Evolutionary conservation across 441 rosid genomes (phyloP).

Genomic region (Metrosideros polymorpha): DNA sequence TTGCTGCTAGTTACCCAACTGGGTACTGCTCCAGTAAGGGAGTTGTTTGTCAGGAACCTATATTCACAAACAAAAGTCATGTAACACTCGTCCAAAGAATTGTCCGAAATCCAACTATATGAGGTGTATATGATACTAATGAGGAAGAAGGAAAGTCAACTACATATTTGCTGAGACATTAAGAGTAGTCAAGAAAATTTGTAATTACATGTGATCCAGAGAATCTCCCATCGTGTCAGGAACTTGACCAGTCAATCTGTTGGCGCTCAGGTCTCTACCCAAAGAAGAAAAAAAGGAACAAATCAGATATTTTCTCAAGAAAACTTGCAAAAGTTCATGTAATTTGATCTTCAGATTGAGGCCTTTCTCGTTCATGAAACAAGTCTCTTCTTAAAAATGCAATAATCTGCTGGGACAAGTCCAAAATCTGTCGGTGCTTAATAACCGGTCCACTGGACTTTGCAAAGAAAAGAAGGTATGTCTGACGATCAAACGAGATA

Average conservation of each 20-base stretch:
- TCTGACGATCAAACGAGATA: background rate
- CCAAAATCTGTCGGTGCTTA: background rate
- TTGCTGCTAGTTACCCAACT: conserved; percentile 19
- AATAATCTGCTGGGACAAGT: background rate
- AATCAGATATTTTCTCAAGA: background rate
- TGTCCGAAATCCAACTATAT: background rate
- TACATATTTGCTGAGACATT: background rate
- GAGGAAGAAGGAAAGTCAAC: background rate
- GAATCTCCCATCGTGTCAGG: conserved; percentile 22
- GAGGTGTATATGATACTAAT: background rate
- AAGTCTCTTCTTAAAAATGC: background rate
- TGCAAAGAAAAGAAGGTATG: background rate
- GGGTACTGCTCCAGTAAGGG: conserved; percentile 50
- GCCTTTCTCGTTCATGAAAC: background rate
- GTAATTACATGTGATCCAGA: conserved; percentile 33
- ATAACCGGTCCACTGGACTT: background rate
- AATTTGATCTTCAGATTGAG: background rate
- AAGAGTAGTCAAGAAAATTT: background rate
- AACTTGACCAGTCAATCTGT: conserved; percentile 43
- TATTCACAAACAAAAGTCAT: background rate
- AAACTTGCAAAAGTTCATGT: background rate
- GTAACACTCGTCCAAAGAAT: background rate
- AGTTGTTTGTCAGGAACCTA: conserved; percentile 67
- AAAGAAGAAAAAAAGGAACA: background rate
- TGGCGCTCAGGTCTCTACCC: conserved; percentile 73